These are phyloP conservation scores for Komagataea norvegica DNA, from an alignment of 1,139 yeast species.

Conservation along the genomic window DNA sequence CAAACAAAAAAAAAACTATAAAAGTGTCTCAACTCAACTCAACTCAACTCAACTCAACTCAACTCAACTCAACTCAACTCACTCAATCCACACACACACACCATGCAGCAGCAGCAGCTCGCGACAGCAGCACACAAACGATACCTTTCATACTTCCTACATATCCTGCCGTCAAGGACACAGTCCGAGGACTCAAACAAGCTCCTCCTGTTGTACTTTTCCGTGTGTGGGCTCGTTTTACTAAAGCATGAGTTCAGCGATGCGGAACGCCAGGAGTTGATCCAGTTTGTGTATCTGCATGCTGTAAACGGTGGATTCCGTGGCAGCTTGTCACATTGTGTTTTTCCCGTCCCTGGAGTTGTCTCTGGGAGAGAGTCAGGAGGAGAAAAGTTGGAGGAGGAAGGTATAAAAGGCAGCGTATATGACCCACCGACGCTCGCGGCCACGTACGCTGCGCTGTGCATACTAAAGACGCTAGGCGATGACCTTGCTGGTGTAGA, in stretches of 20 bases:
- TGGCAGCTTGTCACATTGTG: conserved; percentile 44
- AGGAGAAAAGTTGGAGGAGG: too few relatives aligned
- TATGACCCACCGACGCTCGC: conserved; percentile 63
- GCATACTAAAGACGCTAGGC: conserved; percentile 43
- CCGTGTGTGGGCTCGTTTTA: conserved; percentile 57
- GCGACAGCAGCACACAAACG: neutral
- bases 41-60: too few relatives aligned
- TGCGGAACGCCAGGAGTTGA: conserved; percentile 32
- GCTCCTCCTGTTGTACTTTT: conserved; percentile 60
- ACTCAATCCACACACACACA: too few relatives aligned
- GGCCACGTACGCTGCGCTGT: conserved; percentile 64
- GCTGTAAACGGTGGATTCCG: conserved; percentile 49
- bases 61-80: too few relatives aligned
- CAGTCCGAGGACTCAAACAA: conserved; percentile 64
- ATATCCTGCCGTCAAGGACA: conserved; percentile 44
- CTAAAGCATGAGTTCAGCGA: conserved; percentile 37
- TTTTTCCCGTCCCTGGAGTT: conserved; percentile 15
- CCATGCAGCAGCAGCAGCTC: too few relatives aligned
- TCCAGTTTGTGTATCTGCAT: conserved; percentile 46
- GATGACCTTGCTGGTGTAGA: conserved; percentile 40
- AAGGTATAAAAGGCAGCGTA: too few relatives aligned
- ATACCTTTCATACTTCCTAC: conserved; percentile 26
- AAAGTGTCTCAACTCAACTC: too few relatives aligned
- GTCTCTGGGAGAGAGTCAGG: too few relatives aligned
- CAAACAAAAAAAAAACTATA: too few relatives aligned